These are phyloP conservation scores for Umbilicus rupestris DNA, from an alignment of 164 flowering plant genomes.

Conservation along the genomic window DNA sequence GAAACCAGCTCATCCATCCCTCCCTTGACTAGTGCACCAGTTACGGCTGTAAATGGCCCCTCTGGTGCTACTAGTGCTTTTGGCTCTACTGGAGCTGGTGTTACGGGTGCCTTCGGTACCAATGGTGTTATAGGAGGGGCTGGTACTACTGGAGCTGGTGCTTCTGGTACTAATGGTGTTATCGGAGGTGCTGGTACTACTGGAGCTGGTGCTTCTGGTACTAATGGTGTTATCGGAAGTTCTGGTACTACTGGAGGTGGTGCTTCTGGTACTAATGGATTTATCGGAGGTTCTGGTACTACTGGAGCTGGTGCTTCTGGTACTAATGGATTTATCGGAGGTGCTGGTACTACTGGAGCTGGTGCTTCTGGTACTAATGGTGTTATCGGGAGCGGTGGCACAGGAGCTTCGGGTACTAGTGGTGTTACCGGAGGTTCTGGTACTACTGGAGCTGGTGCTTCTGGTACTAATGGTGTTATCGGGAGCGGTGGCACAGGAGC, in stretches of 20 bases:
- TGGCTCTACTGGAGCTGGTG: neutral
- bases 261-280: neutral
- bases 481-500: slow-evolving; percentile 2
- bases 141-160: neutral
- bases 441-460: neutral
- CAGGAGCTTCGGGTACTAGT: neutral
- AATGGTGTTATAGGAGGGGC: neutral
- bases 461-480: neutral
- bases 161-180: neutral
- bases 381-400: neutral
- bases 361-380: neutral
- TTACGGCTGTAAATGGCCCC: neutral
- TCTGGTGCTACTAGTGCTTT: neutral
- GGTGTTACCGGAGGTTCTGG: neutral
- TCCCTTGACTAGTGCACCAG: neutral
- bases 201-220: slow-evolving; percentile 4
- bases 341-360: slow-evolving; percentile 7
- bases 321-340: neutral
- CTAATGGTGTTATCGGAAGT: neutral
- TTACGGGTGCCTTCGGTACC: neutral
- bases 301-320: slow-evolving; percentile 8
- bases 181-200: neutral
- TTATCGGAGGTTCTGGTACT: neutral
- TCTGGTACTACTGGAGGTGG: slow-evolving; percentile 1
- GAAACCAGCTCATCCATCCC: slow-evolving; percentile 24